Base-by-base conservation (phyloP, 1,284 basidiomycete species). In the Puccinia novopanici region DNA sequence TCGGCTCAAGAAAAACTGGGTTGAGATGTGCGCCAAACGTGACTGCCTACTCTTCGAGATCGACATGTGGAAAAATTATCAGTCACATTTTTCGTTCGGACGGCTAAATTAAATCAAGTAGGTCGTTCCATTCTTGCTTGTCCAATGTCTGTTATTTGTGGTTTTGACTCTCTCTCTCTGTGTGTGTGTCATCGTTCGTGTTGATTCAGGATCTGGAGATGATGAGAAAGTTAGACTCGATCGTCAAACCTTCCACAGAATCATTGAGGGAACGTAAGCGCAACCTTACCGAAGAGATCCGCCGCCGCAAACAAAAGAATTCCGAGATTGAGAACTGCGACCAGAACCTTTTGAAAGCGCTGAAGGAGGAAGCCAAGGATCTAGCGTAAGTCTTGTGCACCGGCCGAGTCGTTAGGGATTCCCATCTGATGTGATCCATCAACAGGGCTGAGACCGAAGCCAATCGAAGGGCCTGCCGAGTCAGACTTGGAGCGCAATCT, bases 311-410 rank as follows among this genome's bases (percentile, higher is more conserved):
- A 52, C 67, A 68, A 24, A 80, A 80, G 68, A 71, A 48, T 48
- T 24, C 52, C 24, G 77, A 80, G 45, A 80, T 80, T 63, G 77
- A 71, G 50, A 72, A 40, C 22, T 80, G 77, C 48, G 77, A 80
- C 52, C 65, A 80, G 61, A 65, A 71, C n/a, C 17, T 63, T n/a
- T 61, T 80, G 48, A 61, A 73, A 24, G 77, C 68, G 10, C 52
- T 80, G 45, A 80, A 80, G 22, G 77, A 42, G 37, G 77, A 80
- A 63, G 68, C 68, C n/a, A 80, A 80, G 59, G 77, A 80, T 72
- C 45, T 80, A 34, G 52, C 54, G 77, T 72, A 15, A 72, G 68
- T 63, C 19, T 15, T 74, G 34, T 54, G 1, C 40, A 13, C 30
- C 1, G 15, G 15, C 15, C 12, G 48, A 0, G 27, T 27, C 9